phyloP scores from a whole-genome alignment of 257 asterid species.

The Rauvolfia tetraphylla region DNA sequence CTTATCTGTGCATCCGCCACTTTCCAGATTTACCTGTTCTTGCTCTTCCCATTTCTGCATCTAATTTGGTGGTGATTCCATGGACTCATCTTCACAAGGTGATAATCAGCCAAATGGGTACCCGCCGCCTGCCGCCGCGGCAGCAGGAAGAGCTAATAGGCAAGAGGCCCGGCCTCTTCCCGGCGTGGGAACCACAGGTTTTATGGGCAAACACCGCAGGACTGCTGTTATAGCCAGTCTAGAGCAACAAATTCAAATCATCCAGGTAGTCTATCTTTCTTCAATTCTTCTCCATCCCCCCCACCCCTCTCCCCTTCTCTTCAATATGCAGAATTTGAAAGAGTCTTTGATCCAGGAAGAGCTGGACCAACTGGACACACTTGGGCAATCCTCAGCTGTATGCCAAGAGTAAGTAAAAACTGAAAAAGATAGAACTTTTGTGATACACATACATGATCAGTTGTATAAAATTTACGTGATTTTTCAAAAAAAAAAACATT shows the following conservation, averaged over 20 bases:
- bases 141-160: background rate
- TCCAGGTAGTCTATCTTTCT: conserved; percentile 20
- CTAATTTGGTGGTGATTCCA: background rate
- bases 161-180: conserved; percentile 11
- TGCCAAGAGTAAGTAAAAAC: conserved; percentile 56
- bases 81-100: conserved; percentile 40
- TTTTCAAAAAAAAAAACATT: background rate
- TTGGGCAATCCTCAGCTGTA: conserved; percentile 63
- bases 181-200: conserved; percentile 16
- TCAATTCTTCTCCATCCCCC: background rate
- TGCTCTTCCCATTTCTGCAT: background rate
- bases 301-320: background rate
- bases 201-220: conserved; percentile 42
- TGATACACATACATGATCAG: background rate
- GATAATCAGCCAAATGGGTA: conserved; percentile 31
- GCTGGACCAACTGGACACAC: conserved; percentile 60
- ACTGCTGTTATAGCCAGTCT: conserved; percentile 33
- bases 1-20: background rate
- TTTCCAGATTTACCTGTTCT: too few species aligned
- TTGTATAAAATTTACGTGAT: background rate
- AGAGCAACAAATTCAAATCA: conserved; percentile 32
- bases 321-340: background rate
- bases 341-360: conserved; percentile 50
- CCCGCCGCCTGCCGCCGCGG: conserved; percentile 15
- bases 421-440: background rate